phyloP scores from a whole-genome alignment of 2,329 filamentous ascomycete species.

The Aschersonia sp. region DNA sequence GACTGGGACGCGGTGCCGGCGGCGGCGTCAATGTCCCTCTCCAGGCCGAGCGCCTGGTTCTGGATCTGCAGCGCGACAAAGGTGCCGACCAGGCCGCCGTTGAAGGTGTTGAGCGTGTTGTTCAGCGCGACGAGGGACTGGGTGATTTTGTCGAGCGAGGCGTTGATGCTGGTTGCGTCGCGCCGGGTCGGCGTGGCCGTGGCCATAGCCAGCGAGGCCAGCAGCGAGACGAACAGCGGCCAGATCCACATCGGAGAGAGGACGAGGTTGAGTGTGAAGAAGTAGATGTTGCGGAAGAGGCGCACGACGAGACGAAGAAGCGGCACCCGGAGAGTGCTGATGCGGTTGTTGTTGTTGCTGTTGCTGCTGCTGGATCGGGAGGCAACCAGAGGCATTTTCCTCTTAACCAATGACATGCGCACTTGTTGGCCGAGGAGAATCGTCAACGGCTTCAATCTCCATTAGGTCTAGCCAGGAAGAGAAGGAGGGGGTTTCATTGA shows the following conservation, averaged over 20 bases:
- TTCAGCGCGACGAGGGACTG: background rate
- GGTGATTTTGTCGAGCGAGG: background rate
- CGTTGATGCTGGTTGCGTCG: constrained; percentile 1
- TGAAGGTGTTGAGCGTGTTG: constrained; percentile 1
- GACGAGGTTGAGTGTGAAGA: background rate
- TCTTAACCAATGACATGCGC: no score
- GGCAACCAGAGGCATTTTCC: no score
- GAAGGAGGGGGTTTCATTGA: no score
- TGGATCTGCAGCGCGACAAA: background rate
- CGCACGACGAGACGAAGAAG: background rate
- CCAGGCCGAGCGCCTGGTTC: background rate
- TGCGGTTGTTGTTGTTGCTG: no score
- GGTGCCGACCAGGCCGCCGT: background rate
- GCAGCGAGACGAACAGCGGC: background rate
- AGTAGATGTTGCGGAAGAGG: background rate
- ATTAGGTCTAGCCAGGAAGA: no score
- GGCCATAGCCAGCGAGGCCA: background rate
- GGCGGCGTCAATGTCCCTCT: background rate
- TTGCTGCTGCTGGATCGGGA: no score
- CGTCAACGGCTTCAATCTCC: no score
- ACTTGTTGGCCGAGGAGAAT: no score
- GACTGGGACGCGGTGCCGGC: background rate
- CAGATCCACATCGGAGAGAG: background rate
- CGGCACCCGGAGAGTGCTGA: no score
- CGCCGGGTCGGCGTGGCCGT: background rate